phyloP scores from a whole-genome alignment of 2,329 filamentous ascomycete genomes.

The Nothomitra cinnamomea region DNA sequence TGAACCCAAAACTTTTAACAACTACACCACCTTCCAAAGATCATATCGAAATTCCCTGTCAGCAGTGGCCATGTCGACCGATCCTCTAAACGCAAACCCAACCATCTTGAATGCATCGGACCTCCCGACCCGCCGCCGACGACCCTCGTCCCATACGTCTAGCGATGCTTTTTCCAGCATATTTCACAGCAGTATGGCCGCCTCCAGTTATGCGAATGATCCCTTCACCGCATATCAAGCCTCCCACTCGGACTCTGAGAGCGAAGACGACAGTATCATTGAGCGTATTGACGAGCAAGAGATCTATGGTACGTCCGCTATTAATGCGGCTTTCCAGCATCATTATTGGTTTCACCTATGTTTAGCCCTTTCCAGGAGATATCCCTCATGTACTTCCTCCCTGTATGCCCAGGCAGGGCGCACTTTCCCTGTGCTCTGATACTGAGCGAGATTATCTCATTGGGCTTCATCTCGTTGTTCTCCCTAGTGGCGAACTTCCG shows the following conservation, averaged over 20 bases:
- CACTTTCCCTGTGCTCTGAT: no score
- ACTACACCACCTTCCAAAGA: background rate
- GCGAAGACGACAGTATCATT: constrained; percentile 41
- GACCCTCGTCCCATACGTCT: constrained; percentile 21
- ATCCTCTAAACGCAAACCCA: constrained; percentile 60
- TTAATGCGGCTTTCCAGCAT: no score
- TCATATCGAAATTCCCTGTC: background rate
- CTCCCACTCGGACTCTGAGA: constrained; percentile 24
- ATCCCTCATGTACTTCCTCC: no score
- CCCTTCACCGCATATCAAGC: constrained; percentile 25
- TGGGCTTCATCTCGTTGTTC: background rate
- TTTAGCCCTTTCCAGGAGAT: no score
- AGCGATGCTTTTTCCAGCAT: constrained; percentile 33
- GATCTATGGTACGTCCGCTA: constrained; percentile 54
- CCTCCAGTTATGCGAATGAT: constrained; percentile 31
- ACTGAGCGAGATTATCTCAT: no score
- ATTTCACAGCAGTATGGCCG: constrained; percentile 35
- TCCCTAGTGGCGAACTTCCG: background rate
- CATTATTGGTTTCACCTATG: background rate
- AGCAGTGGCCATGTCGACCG: constrained; percentile 10
- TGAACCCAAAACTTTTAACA: background rate
- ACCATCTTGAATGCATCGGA: constrained; percentile 79
- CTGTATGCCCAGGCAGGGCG: no score
- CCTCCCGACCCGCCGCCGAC: constrained; percentile 59
- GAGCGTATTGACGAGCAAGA: constrained; percentile 95